Evolutionary conservation across 1,284 basidiomycete species (phyloP).

Genomic region (Ceratobasidium sp.): DNA sequence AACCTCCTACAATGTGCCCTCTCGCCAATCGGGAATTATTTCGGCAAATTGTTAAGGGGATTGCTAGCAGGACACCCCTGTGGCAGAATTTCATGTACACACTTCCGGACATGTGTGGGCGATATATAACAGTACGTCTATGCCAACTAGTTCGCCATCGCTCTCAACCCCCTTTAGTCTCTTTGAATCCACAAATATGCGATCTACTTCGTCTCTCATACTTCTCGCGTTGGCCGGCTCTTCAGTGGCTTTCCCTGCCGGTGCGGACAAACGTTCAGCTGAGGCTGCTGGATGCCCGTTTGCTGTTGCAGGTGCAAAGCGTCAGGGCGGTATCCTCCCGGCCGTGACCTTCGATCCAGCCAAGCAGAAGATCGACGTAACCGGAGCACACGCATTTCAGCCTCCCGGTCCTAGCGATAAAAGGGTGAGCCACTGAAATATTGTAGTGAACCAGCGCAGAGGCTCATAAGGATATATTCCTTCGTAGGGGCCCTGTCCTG

Average conservation of each 20-base stretch:
- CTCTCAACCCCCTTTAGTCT: background rate
- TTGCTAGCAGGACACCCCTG: too few species aligned
- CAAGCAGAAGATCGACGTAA: conserved; percentile 34
- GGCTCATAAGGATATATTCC: background rate
- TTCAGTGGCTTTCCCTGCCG: conserved; percentile 7
- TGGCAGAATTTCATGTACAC: too few species aligned
- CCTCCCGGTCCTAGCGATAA: conserved; percentile 11
- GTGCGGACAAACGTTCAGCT: conserved; percentile 1
- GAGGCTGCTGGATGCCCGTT: conserved; percentile 12
- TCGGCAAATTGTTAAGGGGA: too few species aligned
- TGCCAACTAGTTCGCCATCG: background rate
- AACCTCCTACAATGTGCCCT: too few species aligned
- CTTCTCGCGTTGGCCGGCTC: background rate
- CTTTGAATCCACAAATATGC: background rate
- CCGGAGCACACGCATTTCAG: conserved; percentile 17
- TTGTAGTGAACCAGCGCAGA: background rate
- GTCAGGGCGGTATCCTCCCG: background rate
- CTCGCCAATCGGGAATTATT: too few species aligned
- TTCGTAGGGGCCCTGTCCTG: conserved; percentile 26
- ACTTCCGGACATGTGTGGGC: too few species aligned
- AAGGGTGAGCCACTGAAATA: background rate
- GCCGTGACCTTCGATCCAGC: conserved; percentile 9
- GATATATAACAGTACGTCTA: too few species aligned
- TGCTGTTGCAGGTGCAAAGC: conserved; percentile 16
- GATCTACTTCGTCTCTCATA: background rate